Evolutionary conservation across 208 protist species (phyloP), one percentile per base, ranked within the genome.

Genomic region (Crithidia sp.): DNA sequence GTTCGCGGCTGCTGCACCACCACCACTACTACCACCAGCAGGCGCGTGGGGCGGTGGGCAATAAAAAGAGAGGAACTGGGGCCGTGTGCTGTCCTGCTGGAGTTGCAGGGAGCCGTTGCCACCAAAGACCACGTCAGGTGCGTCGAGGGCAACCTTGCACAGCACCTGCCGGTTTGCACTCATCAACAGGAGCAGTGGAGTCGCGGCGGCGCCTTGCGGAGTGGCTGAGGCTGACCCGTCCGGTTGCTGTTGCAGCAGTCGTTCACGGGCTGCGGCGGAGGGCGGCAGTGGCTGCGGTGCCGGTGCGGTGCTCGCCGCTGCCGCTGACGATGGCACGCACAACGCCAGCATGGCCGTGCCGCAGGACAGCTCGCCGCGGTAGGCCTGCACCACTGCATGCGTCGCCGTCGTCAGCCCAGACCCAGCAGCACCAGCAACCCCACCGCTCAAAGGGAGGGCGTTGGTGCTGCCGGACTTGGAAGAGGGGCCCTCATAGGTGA

Each of bases 271-370:
- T 2, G 62, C 60, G 7, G 71, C 41, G n/a, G 62, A 67, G 9
- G 59, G 64, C 17, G 49, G 67, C 5, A n/a, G 50, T 50, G 39
- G 64, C 56, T 41, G 76, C 28, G 5, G 50, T 53, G 10, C 13
- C 17, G 8, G 12, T 8, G 13, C 13, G 16, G 64, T 28, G 57
- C 49, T 60, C 12, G 52, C 28, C 7, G 78, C 37, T 39, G 82
- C 47, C 28, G 71, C 63, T 8, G 60, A 6, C 52, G 67, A 40
- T 50, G 85, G 83, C 44, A 91, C 84, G 82, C 83, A 87, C 16
- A 88, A 28, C 3, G 86, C 86, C n/a, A 86, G 65, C 43, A 86
- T 69, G 55, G 82, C 88, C 36, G 84, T 78, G 56, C 86, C 86
- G 28, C 79, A 64, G 50, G 67, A 74, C 0, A 67, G 58, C 19